Conservation (phyloP, 1,284 basidiomycete genomes). For the Ustilago sp. region DNA sequence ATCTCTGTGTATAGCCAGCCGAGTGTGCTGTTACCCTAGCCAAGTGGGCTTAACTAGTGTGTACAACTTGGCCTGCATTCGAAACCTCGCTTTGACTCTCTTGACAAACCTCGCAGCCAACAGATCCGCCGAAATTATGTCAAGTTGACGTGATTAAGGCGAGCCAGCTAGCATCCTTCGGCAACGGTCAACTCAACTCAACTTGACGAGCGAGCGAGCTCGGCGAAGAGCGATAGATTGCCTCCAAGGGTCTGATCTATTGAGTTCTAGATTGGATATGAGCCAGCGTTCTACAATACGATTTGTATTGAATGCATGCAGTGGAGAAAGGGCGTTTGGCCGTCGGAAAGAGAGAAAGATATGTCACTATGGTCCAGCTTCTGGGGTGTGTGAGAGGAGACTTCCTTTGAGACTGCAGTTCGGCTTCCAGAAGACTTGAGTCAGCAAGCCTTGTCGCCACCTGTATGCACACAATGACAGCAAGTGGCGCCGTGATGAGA, state of each 20-base stretch:
- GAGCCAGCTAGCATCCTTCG: neutral
- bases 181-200: neutral
- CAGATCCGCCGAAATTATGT: neutral
- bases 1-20: neutral
- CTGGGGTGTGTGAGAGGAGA: neutral
- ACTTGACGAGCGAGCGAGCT: neutral
- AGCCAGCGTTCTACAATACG: neutral
- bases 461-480: neutral
- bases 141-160: neutral
- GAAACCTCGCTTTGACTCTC: neutral
- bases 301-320: neutral
- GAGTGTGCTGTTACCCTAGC: neutral
- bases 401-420: conserved; percentile 1
- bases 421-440: neutral
- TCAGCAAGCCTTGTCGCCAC: neutral
- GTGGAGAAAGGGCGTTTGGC: neutral
- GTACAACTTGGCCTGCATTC: neutral
- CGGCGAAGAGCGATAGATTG: neutral
- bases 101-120: neutral
- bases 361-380: neutral
- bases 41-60: too few species aligned
- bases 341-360: neutral
- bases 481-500: neutral
- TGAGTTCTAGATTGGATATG: neutral
- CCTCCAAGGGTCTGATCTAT: neutral